These are phyloP conservation scores for Aschersonia sp. DNA, from an alignment of 2,329 filamentous ascomycete genomes.

Conservation along the genomic window DNA sequence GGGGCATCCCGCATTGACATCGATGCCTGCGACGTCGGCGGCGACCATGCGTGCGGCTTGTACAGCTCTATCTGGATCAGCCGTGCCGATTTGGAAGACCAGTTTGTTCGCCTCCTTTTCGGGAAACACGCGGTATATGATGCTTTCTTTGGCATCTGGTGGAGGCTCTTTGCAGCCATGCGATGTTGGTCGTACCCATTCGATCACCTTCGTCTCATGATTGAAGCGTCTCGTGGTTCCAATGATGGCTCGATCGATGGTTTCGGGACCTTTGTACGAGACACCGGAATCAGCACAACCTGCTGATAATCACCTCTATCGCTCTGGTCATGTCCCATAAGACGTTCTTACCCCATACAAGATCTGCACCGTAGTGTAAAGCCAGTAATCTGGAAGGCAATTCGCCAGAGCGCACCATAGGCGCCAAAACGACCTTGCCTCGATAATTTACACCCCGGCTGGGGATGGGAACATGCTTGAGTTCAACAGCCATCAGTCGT, in stretches of 20 bases:
- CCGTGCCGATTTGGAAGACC: slow-evolving; percentile 87
- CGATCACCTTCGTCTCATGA: slow-evolving; percentile 60
- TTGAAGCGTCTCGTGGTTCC: slow-evolving; percentile 71
- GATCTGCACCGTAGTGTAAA: slow-evolving; percentile 86
- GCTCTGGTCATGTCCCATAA: too few species aligned
- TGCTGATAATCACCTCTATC: too few species aligned
- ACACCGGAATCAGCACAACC: neutral
- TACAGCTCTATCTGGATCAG: slow-evolving; percentile 69
- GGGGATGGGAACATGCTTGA: slow-evolving; percentile 68
- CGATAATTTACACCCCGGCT: slow-evolving; percentile 83
- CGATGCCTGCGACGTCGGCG: slow-evolving; percentile 79
- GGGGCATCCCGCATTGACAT: slow-evolving; percentile 95
- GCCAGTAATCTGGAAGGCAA: slow-evolving; percentile 77
- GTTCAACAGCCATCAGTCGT: slow-evolving; percentile 41
- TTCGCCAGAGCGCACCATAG: slow-evolving; percentile 97
- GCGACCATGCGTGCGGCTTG: slow-evolving; percentile 74
- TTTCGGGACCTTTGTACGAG: slow-evolving; percentile 60
- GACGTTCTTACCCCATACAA: slow-evolving; percentile 66
- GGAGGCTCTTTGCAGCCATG: slow-evolving; percentile 47
- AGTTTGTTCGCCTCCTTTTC: slow-evolving; percentile 57
- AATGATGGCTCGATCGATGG: slow-evolving; percentile 82
- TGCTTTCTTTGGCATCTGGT: slow-evolving; percentile 40
- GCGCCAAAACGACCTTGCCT: slow-evolving; percentile 84
- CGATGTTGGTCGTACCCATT: slow-evolving; percentile 67
- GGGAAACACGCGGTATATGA: slow-evolving; percentile 78